These are phyloP conservation scores for Clavulina sp. DNA, from an alignment of 768 basidiomycete species.

Conservation along the genomic window DNA sequence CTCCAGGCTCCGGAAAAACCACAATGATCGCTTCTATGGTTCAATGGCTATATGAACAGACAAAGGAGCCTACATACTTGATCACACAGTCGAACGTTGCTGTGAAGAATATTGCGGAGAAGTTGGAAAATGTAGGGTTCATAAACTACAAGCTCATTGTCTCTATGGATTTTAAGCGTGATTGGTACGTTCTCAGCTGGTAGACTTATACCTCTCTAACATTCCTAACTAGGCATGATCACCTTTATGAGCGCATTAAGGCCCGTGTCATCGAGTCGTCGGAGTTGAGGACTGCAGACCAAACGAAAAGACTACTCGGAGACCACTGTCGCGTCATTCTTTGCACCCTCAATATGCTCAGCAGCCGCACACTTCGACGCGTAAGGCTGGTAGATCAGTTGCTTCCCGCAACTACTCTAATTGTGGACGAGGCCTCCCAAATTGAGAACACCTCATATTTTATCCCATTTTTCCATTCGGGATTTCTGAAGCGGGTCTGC, in stretches of 20 bases:
- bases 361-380: constrained; percentile 26
- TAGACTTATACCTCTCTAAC: neutral
- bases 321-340: constrained; percentile 39
- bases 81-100: constrained; percentile 76
- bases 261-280: constrained; percentile 37
- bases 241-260: constrained; percentile 38
- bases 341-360: constrained; percentile 65
- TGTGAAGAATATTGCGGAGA: constrained; percentile 79
- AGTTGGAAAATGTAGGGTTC: constrained; percentile 33
- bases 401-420: constrained; percentile 27
- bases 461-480: constrained; percentile 17
- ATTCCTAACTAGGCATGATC: constrained; percentile 50
- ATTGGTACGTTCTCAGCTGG: constrained; percentile 31
- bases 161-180: constrained; percentile 46
- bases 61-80: too few species aligned
- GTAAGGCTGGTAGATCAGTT: constrained; percentile 19
- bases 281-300: constrained; percentile 19
- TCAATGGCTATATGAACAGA: constrained; percentile 1
- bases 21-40: constrained; percentile 1
- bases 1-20: constrained; percentile 2
- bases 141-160: constrained; percentile 47
- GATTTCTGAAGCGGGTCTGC: constrained; percentile 27
- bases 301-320: constrained; percentile 20
- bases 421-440: constrained; percentile 39
- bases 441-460: constrained; percentile 32